These are phyloP conservation scores for Citrus hindsii DNA, from an alignment of 345 rosid genomes.

Conservation along the genomic window DNA sequence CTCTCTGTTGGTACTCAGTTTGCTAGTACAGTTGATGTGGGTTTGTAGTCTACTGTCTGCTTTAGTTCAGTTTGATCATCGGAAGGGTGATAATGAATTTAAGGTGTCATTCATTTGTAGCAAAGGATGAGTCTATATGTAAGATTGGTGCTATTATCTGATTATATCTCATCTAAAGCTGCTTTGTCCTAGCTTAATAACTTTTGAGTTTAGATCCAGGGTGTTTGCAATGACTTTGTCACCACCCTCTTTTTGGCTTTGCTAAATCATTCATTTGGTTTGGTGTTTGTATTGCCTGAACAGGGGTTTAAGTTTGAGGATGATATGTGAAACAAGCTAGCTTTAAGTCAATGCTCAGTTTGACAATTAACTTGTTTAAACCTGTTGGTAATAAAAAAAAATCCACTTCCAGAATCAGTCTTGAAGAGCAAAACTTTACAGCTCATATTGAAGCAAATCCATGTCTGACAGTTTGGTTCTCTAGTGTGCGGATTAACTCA, in stretches of 20 bases:
- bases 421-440: not conserved
- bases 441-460: not conserved
- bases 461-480: not conserved
- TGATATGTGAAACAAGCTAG: not conserved
- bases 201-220: not conserved
- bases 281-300: not conserved
- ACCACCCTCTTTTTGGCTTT: not conserved
- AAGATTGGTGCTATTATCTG: not conserved
- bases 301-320: not conserved
- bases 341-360: not conserved
- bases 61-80: conserved; percentile 5
- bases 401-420: not conserved
- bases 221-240: not conserved
- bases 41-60: not conserved
- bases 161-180: not conserved
- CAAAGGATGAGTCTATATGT: not conserved
- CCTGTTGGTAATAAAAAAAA: not conserved
- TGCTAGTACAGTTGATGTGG: not conserved
- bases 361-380: not conserved
- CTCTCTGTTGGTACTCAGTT: not conserved
- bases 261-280: not conserved
- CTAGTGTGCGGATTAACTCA: not conserved
- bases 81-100: not conserved
- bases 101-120: not conserved
- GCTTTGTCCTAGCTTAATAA: not conserved